These are phyloP conservation scores for Ogataea populi-albae DNA, from an alignment of 805 yeast genomes.

Conservation along the genomic window DNA sequence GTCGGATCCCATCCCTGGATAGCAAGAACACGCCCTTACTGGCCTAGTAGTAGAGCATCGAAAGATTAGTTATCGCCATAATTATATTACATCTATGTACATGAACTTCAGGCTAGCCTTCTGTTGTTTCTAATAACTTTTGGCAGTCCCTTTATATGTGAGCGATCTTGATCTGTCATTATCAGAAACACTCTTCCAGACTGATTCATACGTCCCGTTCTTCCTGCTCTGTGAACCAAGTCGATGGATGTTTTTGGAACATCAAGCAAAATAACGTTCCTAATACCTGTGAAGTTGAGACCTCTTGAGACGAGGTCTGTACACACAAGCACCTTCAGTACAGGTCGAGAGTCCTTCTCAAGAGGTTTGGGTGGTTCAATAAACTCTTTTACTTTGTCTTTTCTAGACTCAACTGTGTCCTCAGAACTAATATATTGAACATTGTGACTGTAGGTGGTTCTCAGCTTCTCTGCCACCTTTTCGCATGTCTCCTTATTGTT, in stretches of 20 bases:
- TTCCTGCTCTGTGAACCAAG: constrained; percentile 85
- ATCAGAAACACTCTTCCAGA: constrained; percentile 85
- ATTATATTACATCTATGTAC: not conserved
- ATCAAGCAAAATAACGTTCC: constrained; percentile 81
- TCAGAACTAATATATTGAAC: constrained; percentile 67
- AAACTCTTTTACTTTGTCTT: constrained; percentile 56
- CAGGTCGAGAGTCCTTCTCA: constrained; percentile 31
- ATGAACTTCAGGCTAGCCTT: constrained; percentile 26
- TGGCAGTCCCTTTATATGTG: constrained; percentile 82
- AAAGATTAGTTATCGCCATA: not conserved
- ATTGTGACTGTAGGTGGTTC: constrained; percentile 49
- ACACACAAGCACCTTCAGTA: constrained; percentile 70
- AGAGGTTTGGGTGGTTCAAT: constrained; percentile 54
- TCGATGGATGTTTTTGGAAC: constrained; percentile 84
- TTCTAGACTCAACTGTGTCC: constrained; percentile 59
- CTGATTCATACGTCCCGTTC: constrained; percentile 91
- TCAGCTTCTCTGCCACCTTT: constrained; percentile 54
- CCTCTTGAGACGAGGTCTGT: constrained; percentile 93
- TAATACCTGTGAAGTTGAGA: constrained; percentile 74
- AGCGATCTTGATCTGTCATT: constrained; percentile 61
- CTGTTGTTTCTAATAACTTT: constrained; percentile 56
- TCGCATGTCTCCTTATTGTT: constrained; percentile 66
- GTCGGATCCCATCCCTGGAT: constrained; percentile 87
- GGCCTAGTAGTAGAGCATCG: constrained; percentile 38
- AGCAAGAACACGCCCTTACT: constrained; percentile 52